Conservation (phyloP, 257 asterid species). For the Petunia axillaris region DNA sequence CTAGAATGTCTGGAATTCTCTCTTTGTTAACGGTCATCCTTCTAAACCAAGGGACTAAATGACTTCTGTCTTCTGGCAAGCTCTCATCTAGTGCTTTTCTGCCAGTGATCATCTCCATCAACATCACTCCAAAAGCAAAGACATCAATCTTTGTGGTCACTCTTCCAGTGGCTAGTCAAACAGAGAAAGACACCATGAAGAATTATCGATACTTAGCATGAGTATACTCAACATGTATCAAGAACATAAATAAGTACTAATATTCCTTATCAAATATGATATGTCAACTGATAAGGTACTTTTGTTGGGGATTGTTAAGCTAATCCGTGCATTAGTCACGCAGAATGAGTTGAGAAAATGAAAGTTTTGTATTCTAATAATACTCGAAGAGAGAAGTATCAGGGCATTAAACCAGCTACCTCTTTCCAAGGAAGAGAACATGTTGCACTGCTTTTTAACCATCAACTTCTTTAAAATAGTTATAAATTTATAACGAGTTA, state of each 20-base stretch:
- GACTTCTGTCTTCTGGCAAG: constrained; percentile 61
- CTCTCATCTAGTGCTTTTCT: constrained; percentile 69
- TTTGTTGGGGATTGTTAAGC: constrained; percentile 4
- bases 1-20: constrained; percentile 45
- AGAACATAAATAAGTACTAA: not conserved
- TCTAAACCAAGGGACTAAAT: constrained; percentile 78
- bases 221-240: not conserved
- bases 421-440: not conserved
- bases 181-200: not conserved
- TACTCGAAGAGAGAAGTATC: no score
- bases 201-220: not conserved
- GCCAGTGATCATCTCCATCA: constrained; percentile 86
- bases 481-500: not conserved
- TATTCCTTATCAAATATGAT: constrained; percentile 6
- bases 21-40: constrained; percentile 49
- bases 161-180: constrained; percentile 74
- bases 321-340: no score
- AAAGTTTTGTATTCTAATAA: no score
- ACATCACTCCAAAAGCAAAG: constrained; percentile 79
- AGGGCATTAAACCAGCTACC: no score
- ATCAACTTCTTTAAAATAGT: not conserved
- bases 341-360: no score
- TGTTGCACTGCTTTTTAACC: not conserved
- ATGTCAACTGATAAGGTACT: not conserved
- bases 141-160: constrained; percentile 88